Evolutionary conservation across 2,329 filamentous ascomycete genomes (phyloP), one percentile per base, ranked within the genome.

Genomic region (Neoarthrinium moseri): DNA sequence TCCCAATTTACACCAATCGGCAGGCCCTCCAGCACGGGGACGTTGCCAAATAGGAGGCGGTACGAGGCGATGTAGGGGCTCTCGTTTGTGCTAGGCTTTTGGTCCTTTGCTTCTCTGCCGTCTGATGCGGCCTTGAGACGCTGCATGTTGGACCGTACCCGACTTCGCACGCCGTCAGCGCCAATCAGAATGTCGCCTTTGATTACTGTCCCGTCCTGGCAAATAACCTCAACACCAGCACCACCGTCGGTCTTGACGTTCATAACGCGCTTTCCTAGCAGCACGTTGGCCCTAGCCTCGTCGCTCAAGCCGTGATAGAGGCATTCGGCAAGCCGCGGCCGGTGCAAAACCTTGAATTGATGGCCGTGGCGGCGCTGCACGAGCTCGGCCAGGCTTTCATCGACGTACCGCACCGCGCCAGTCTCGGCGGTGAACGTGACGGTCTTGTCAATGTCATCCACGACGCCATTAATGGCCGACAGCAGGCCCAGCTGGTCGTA

Each of bases 401-500:
- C 13, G 6, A 10, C 11, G 15, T 36, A 18, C 13, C 24, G 7
- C 18, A 36, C 21, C 11, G 6, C n/a, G 18, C 41, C 41, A 13
- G 27, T 33, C 11, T 44, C 41, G 32, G 41, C 41, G 21, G 22
- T 30, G 32, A 44, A 44, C 15, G 15, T 35, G 32, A 35, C 22
- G 13, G 22, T 27, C 18, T 5, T 23, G 8, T 24, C 13, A n/a
- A 22, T 30, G 17, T 22, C 34, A 12, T 37, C 26, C 13, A 30
- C 15, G 22, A 45, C 17, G 6, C 17, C 17, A 33, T 18, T 5
- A 17, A 45, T 18, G 5, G 33, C 17, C 17, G 23, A 12, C 33
- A 38, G 33, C 23, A 45, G 24, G 4, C 43, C 33, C 17, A 45
- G 23, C 26, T 45, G 43, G 17, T 45, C 43, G 43, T 30, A 33